Percentiles rank a stretch among this genome's conserved stretches.
Conservation (phyloP, 2,329 filamentous ascomycete species). For the Knufia petricola region DNA sequence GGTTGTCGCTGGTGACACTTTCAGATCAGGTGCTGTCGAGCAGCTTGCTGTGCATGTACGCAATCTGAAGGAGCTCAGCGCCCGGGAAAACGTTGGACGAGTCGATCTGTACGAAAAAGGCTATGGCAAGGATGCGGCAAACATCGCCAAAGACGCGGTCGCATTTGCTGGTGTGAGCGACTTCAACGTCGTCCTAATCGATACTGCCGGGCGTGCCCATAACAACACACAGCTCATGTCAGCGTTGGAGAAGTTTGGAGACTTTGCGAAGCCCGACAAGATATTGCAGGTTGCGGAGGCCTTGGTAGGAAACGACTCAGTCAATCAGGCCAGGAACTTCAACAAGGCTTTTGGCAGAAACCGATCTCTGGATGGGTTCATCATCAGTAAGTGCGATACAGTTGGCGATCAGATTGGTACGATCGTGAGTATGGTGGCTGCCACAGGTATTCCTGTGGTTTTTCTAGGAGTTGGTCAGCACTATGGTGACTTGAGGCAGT, state of each 20-base stretch:
- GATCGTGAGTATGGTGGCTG: conserved; percentile 92
- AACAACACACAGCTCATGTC: conserved; percentile 96
- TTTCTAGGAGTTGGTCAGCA: conserved; percentile 72
- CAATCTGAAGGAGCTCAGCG: conserved; percentile 80
- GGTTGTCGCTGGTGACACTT: conserved; percentile 90
- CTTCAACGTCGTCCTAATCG: conserved; percentile 92
- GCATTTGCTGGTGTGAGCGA: conserved; percentile 60
- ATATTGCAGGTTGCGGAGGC: conserved; percentile 96
- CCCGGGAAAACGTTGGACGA: conserved; percentile 65
- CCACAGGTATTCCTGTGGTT: conserved; percentile 88
- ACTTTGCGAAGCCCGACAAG: conserved; percentile 92
- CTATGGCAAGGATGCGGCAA: conserved; percentile 94
- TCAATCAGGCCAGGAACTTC: conserved; percentile 93
- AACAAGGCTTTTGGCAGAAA: conserved; percentile 80
- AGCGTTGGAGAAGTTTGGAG: conserved; percentile 91
- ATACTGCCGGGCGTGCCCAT: conserved; percentile 88
- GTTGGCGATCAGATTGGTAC: conserved; percentile 99
- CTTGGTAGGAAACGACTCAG: conserved; percentile 87
- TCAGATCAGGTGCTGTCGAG: conserved; percentile 93
- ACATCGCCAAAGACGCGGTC: conserved; percentile 93
- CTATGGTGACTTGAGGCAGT: conserved; percentile 54
- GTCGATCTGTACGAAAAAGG: conserved; percentile 95
- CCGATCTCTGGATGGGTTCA: conserved; percentile 82
- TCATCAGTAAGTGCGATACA: conserved; percentile 97
- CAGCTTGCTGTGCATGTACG: conserved; percentile 91